Conservation (phyloP, 768 basidiomycete species). For the Suillus occidentalis region DNA sequence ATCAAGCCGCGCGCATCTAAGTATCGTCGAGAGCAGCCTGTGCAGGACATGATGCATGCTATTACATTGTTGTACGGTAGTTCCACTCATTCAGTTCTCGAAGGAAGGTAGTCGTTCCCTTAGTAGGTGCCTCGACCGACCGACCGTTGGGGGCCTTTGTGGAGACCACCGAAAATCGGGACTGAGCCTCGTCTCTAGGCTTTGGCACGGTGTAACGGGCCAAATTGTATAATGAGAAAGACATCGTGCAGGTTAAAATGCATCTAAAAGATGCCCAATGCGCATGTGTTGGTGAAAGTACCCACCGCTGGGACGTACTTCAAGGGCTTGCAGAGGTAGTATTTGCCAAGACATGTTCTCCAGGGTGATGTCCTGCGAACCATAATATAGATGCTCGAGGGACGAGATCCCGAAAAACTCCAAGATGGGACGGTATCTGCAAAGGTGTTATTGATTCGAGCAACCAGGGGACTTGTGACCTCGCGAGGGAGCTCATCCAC, state of each 20-base stretch:
- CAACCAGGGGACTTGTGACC: not conserved
- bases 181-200: not conserved
- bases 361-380: not conserved
- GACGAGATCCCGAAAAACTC: not conserved
- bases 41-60: no score
- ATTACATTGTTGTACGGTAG: no score
- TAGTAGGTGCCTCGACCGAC: no score
- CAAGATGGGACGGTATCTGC: not conserved
- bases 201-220: not conserved
- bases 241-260: not conserved
- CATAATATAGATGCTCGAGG: not conserved
- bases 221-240: not conserved
- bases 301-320: not conserved
- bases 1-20: no score
- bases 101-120: no score
- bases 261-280: not conserved
- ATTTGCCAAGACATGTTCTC: not conserved
- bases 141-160: no score
- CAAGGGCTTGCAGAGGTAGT: not conserved
- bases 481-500: no score
- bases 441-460: not conserved
- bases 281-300: not conserved
- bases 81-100: no score
- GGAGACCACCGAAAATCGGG: not conserved
- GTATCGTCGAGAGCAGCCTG: not conserved